Evolutionary conservation across 73 alveolate species (phyloP).

Genomic region (Paramecium biaurelia): DNA sequence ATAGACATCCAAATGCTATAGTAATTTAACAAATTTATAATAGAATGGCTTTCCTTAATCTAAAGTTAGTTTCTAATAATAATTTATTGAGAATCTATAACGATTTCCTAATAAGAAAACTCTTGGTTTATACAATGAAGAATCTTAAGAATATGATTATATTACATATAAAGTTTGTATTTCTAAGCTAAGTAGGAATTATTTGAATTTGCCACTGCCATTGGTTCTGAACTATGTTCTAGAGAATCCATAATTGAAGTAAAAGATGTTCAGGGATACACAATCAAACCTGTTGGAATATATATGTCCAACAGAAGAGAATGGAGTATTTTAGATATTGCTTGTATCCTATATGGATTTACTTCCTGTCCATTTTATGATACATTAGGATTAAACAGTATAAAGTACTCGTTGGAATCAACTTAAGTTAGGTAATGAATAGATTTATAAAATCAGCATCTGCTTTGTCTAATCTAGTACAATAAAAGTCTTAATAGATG

Average conservation of each 20-base stretch:
- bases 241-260: background rate
- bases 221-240: background rate
- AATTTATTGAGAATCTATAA: background rate
- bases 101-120: background rate
- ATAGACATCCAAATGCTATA: slow-evolving; percentile 63
- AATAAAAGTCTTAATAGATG: background rate
- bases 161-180: background rate
- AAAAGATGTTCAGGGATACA: background rate
- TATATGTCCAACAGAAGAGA: slow-evolving; percentile 86
- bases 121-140: background rate
- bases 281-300: slow-evolving; percentile 68
- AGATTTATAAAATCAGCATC: background rate
- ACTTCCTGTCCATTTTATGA: slow-evolving; percentile 82
- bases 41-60: background rate
- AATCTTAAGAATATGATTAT: background rate
- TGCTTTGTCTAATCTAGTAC: background rate
- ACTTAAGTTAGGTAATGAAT: background rate
- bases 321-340: slow-evolving; percentile 78
- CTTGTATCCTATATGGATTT: slow-evolving; percentile 71
- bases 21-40: background rate
- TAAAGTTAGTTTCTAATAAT: background rate
- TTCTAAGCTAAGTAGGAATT: background rate
- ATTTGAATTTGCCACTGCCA: background rate
- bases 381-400: slow-evolving; percentile 50
- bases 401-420: background rate